Conservation (phyloP, 2,329 filamentous ascomycete genomes). For the Microthyrium microscopicum region DNA sequence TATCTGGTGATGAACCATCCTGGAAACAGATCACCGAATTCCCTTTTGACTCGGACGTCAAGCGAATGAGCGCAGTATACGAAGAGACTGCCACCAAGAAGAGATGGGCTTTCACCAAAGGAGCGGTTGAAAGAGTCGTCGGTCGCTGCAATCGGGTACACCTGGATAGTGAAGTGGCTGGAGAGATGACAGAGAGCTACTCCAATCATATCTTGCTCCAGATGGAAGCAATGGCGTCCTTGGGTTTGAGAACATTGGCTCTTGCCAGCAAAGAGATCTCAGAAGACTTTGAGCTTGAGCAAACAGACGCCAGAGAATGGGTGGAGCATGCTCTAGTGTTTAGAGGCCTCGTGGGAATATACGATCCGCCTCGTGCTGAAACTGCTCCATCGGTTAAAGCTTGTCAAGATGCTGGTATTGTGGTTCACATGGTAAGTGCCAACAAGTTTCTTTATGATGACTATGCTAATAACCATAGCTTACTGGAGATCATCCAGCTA, state of each 20-base stretch:
- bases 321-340: constrained; percentile 56
- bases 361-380: constrained; percentile 71
- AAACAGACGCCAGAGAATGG: constrained; percentile 35
- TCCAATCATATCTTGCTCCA: constrained; percentile 43
- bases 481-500: constrained; percentile 30
- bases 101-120: constrained; percentile 41
- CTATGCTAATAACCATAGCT: constrained; percentile 14
- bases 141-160: constrained; percentile 41
- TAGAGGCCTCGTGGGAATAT: constrained; percentile 70
- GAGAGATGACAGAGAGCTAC: constrained; percentile 34
- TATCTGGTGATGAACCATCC: constrained; percentile 16
- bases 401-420: constrained; percentile 29
- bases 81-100: constrained; percentile 23
- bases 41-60: constrained; percentile 58
- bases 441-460: not conserved
- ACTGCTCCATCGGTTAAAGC: constrained; percentile 40
- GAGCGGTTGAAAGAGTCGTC: constrained; percentile 53
- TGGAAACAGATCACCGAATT: constrained; percentile 42
- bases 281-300: constrained; percentile 8
- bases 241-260: constrained; percentile 9
- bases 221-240: constrained; percentile 46
- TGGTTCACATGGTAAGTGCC: constrained; percentile 24
- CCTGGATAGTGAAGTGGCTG: constrained; percentile 21
- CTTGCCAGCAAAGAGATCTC: constrained; percentile 3
- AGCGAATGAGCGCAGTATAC: constrained; percentile 63